Evolutionary conservation across 306 rosid species (phyloP), one percentile per base, ranked within the genome.

Genomic region (Notholithocarpus densiflorus): DNA sequence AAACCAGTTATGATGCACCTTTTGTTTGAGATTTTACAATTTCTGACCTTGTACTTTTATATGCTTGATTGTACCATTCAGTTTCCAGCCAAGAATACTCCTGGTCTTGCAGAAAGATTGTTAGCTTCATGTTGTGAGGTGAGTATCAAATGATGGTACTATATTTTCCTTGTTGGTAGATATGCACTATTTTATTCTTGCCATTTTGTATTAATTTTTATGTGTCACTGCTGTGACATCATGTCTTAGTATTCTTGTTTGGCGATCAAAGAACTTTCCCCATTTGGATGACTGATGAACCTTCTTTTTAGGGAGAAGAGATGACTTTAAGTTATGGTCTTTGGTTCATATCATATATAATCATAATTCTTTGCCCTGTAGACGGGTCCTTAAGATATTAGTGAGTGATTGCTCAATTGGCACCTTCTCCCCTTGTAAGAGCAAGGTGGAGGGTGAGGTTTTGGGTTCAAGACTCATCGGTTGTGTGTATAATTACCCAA

Each of bases 81-180:
- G 98, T 74, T 75, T 80, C 82, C 98, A 21, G 82, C 61, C 62
- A 86, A 91, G 88, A 84, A 77, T 40, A 40, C 45, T 83, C 81
- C 81, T 74, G 96, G 97, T 54, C 15, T 95, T 48, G 92, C 96
- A 0, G 94, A 92, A 79, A 88, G 84, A 80, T 75, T 95, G 79
- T 31, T 95, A 72, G 74, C 93, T 73, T 73, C 92, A 32, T 95
- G 98, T 77, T 95, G 98, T 77, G 86, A 83, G 98, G 98, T 95
- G 68, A 79, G 92, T 77, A 79, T 78, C 53, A 62, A 31, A 48
- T 68, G 37, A 71, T 80, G 45, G 2, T 45, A 68, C 23, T 52
- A 20, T 43, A 53, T 43, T 79, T 20, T 76, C n/a, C 59, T 17
- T 65, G 40, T 37, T 56, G 59, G 29, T 74, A 76, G 18, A 56